A percentile compares a stretch with the other conserved stretches of the same genome.
These are phyloP conservation scores for Pseudocercospora ulei DNA, from an alignment of 2,329 filamentous ascomycete species.

Conservation along the genomic window DNA sequence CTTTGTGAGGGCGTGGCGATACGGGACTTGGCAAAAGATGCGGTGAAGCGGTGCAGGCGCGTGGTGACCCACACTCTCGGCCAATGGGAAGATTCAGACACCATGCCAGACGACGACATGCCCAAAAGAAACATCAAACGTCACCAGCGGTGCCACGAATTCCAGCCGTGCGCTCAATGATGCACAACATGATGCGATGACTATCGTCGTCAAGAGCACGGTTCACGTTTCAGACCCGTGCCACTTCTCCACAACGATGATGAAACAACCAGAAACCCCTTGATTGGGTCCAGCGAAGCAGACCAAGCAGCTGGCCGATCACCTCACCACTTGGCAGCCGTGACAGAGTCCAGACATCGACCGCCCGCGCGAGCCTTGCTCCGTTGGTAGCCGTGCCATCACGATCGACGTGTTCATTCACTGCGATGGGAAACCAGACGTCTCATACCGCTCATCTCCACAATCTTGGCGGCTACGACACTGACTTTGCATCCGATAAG, in stretches of 20 bases:
- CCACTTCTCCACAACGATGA: not conserved
- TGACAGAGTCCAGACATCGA: no score
- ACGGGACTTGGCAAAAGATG: slow-evolving; percentile 1
- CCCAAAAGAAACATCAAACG: not conserved
- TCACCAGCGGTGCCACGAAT: not conserved
- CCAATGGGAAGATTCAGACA: not conserved
- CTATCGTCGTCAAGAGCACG: no score
- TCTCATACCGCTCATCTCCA: no score
- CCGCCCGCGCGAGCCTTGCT: no score
- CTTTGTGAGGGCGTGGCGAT: slow-evolving; percentile 3
- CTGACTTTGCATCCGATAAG: slow-evolving; percentile 24
- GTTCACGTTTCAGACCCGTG: not conserved
- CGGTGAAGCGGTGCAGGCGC: slow-evolving; percentile 4
- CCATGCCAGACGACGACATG: not conserved
- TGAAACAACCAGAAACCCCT: not conserved
- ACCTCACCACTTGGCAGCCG: not conserved
- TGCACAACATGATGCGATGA: no score
- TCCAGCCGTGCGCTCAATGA: not conserved
- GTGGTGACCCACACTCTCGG: slow-evolving; percentile 7
- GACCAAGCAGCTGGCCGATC: not conserved
- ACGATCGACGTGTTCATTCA: no score
- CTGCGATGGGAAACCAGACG: no score
- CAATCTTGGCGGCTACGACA: no score
- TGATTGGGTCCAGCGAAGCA: slow-evolving; percentile 1
- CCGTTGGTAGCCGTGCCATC: no score